Percentiles rank a stretch among this genome's conserved stretches.
Conservation (phyloP, 1,139 yeast genomes). For the Diutina pseudorugosa region DNA sequence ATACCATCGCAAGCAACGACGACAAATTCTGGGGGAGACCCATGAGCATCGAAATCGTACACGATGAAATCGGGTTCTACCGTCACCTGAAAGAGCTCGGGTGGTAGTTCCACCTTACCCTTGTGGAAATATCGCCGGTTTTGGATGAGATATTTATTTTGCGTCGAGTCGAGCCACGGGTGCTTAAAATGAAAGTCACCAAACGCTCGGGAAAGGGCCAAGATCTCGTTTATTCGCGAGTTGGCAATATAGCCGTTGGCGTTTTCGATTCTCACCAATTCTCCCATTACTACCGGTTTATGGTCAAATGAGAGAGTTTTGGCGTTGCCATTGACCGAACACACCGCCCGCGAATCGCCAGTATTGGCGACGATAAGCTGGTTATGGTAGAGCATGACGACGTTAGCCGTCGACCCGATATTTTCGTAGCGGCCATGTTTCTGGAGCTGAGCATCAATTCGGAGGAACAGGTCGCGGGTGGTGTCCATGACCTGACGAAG, state of each 20-base stretch:
- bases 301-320: constrained; percentile 65
- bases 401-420: constrained; percentile 62
- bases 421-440: constrained; percentile 26
- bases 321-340: constrained; percentile 38
- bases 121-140: constrained; percentile 9
- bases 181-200: constrained; percentile 62
- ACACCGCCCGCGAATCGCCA: constrained; percentile 63
- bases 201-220: constrained; percentile 66
- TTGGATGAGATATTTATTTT: constrained; percentile 18
- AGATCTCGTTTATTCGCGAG: constrained; percentile 60
- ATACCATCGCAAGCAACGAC: constrained; percentile 70
- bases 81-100: constrained; percentile 35
- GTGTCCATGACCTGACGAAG: constrained; percentile 3
- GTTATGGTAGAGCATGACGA: constrained; percentile 39
- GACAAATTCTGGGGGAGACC: constrained; percentile 42
- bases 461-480: constrained; percentile 40
- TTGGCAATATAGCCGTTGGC: constrained; percentile 61
- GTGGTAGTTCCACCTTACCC: constrained; percentile 9
- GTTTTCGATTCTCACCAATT: constrained; percentile 57
- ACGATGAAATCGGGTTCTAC: constrained; percentile 60
- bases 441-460: constrained; percentile 43
- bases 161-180: constrained; percentile 21
- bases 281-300: constrained; percentile 69
- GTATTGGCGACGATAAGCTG: constrained; percentile 50
- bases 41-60: constrained; percentile 28